A percentile compares a stretch with the other conserved stretches of the same genome.
phyloP scores from a whole-genome alignment of 140 eudicot species.

The Senecio squalidus region DNA sequence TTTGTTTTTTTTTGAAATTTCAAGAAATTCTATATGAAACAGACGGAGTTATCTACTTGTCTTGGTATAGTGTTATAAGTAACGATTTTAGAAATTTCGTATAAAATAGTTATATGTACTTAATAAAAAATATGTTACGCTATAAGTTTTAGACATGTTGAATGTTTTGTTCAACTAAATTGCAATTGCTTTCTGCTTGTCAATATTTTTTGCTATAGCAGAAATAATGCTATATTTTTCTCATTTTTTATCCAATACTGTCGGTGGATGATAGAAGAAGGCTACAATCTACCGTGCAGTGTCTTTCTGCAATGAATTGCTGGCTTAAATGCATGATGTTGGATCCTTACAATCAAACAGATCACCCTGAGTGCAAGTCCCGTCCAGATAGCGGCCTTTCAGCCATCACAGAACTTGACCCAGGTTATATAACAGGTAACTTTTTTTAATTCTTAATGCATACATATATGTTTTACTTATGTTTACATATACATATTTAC shows the following conservation, averaged over 20 bases:
- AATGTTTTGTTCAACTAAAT: constrained; percentile 4
- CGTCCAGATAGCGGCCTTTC: constrained; percentile 98
- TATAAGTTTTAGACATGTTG: constrained; percentile 1
- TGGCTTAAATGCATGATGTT: constrained; percentile 92
- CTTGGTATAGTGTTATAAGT: too few species aligned
- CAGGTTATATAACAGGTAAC: constrained; percentile 88
- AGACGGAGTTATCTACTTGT: too few species aligned
- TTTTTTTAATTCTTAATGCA: background rate
- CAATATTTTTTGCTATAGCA: constrained; percentile 14
- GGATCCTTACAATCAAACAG: constrained; percentile 93
- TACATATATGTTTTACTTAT: background rate
- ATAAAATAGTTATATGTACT: too few species aligned
- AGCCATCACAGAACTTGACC: constrained; percentile 93
- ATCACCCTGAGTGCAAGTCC: constrained; percentile 86
- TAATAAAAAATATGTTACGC: too few species aligned
- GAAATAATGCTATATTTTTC: constrained; percentile 20
- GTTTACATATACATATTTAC: background rate
- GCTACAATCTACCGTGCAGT: constrained; percentile 55
- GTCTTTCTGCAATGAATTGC: constrained; percentile 94
- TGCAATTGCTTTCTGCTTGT: background rate
- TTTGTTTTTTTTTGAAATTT: too few species aligned
- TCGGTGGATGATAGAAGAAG: constrained; percentile 43
- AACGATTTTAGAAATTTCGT: too few species aligned
- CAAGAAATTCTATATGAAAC: too few species aligned
- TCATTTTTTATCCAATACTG: constrained; percentile 29